These are phyloP conservation scores for Phytophthora multivora DNA, from an alignment of 352 stramenopile species.

Conservation along the genomic window DNA sequence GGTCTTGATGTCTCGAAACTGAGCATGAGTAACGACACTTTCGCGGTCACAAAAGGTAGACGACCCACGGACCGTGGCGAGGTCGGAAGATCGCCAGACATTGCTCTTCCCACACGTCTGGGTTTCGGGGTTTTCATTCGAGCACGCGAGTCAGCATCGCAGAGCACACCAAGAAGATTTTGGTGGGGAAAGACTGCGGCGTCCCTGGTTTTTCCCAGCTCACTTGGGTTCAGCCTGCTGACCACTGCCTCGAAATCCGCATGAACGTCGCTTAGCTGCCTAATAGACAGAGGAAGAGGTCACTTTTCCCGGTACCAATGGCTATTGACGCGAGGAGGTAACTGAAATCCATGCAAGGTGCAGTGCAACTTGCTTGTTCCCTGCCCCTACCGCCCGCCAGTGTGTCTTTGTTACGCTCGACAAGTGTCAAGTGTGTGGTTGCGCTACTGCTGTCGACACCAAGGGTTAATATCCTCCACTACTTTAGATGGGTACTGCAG, in stretches of 20 bases:
- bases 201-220: slow-evolving; percentile 2
- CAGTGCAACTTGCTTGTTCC: too few relatives aligned
- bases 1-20: slow-evolving; percentile 18
- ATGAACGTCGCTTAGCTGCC: not conserved
- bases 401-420: slow-evolving; percentile 19
- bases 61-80: not conserved
- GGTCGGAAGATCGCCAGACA: slow-evolving; percentile 31
- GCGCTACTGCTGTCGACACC: not conserved
- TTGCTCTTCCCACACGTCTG: slow-evolving; percentile 5
- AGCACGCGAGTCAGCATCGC: slow-evolving; percentile 1
- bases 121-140: slow-evolving; percentile 27
- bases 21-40: slow-evolving; percentile 7
- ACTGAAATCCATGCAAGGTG: too few relatives aligned
- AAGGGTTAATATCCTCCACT: not conserved
- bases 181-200: slow-evolving; percentile 12
- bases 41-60: slow-evolving; percentile 5
- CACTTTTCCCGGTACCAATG: slow-evolving; percentile 2
- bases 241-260: slow-evolving; percentile 1
- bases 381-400: not conserved
- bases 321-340: not conserved
- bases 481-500: slow-evolving; percentile 1
- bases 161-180: slow-evolving; percentile 19
- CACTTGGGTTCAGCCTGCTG: slow-evolving; percentile 5
- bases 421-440: slow-evolving; percentile 5
- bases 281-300: not conserved